A percentile compares a stretch with the other conserved stretches of the same genome.
Evolutionary conservation across 1,284 basidiomycete species (phyloP).

Genomic region (Albatrellus sp.): DNA sequence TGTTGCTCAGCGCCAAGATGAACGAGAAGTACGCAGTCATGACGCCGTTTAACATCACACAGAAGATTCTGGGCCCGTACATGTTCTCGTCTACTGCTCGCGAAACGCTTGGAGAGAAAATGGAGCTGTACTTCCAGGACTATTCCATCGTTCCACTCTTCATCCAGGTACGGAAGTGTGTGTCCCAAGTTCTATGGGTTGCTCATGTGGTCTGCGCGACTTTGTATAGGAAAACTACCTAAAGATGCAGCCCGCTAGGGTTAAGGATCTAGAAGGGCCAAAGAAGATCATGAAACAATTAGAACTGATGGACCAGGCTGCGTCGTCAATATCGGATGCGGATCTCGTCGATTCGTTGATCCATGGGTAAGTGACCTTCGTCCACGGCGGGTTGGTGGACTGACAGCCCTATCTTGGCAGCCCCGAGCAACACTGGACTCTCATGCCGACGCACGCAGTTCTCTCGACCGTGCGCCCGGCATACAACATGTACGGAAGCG

Average conservation of each 20-base stretch:
- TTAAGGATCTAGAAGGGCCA: conserved; percentile 47
- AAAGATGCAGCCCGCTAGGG: conserved; percentile 63
- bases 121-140: conserved; percentile 96
- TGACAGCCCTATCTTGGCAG: conserved; percentile 26
- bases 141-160: conserved; percentile 90
- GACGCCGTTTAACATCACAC: conserved; percentile 82
- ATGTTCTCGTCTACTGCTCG: conserved; percentile 75
- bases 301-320: conserved; percentile 77
- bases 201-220: conserved; percentile 3
- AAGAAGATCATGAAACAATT: conserved; percentile 63
- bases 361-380: conserved; percentile 51
- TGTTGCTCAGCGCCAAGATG: conserved; percentile 51
- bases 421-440: conserved; percentile 89
- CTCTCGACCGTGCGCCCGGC: conserved; percentile 83
- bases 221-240: conserved; percentile 75
- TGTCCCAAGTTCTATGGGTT: not conserved
- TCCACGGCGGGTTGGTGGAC: not conserved
- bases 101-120: conserved; percentile 82
- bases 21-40: conserved; percentile 91
- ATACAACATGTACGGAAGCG: conserved; percentile 66
- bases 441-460: conserved; percentile 91
- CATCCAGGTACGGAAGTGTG: conserved; percentile 65
- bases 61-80: conserved; percentile 82
- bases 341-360: conserved; percentile 93
- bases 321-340: conserved; percentile 87